Conservation (phyloP, 129 eudicot species). For the Dittrichia graveolens region DNA sequence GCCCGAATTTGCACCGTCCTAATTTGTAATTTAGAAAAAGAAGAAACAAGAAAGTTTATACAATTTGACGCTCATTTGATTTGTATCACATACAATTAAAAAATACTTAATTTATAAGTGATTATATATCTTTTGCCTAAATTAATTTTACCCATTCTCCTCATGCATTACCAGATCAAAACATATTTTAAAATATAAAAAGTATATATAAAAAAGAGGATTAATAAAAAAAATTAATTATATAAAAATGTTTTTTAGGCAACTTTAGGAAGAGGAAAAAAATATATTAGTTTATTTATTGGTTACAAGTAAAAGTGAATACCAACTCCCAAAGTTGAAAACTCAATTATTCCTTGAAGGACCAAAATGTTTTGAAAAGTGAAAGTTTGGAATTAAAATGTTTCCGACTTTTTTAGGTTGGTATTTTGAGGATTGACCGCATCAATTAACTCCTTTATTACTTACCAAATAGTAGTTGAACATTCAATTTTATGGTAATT, state of each 20-base stretch:
- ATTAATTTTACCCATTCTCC: too few species aligned
- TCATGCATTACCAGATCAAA: too few species aligned
- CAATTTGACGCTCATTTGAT: too few species aligned
- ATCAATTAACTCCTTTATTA: conserved; percentile 34
- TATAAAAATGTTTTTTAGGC: not conserved
- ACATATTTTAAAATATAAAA: too few species aligned
- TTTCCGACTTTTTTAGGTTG: conserved; percentile 38
- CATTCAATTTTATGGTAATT: conserved; percentile 38
- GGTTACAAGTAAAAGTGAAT: conserved; percentile 22
- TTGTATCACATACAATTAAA: too few species aligned
- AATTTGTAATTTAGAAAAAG: too few species aligned
- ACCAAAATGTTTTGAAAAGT: conserved; percentile 34
- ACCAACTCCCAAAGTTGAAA: conserved; percentile 10
- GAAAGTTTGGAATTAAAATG: conserved; percentile 26
- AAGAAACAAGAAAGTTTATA: too few species aligned
- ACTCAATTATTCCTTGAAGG: conserved; percentile 31
- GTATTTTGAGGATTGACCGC: conserved; percentile 32
- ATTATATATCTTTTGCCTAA: too few species aligned
- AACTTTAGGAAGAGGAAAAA: not conserved
- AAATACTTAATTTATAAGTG: too few species aligned
- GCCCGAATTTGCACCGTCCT: too few species aligned
- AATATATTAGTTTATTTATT: not conserved
- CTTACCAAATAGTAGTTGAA: conserved; percentile 44
- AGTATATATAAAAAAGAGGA: too few species aligned
- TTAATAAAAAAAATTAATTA: too few species aligned